phyloP scores from a whole-genome alignment of 2,329 filamentous ascomycete genomes.

The Penicillium sp. region DNA sequence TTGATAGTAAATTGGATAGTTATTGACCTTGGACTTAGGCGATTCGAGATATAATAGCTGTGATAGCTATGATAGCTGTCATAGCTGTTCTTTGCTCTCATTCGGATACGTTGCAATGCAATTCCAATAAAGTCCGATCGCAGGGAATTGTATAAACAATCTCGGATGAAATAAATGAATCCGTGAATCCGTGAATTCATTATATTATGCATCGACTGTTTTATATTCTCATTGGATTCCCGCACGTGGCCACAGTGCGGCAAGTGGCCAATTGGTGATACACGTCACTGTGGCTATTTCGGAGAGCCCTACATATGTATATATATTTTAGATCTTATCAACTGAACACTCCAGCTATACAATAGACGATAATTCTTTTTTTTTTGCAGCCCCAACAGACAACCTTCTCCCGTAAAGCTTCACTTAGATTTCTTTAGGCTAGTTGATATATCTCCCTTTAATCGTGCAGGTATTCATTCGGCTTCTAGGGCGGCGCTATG shows the following conservation, averaged over 20 bases:
- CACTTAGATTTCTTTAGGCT: background rate
- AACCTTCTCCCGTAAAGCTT: background rate
- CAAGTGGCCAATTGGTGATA: constrained; percentile 4
- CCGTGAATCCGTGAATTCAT: background rate
- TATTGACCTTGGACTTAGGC: background rate
- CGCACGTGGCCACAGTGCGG: background rate
- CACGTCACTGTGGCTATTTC: constrained; percentile 3
- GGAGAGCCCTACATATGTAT: background rate
- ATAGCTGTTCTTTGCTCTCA: background rate
- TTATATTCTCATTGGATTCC: background rate
- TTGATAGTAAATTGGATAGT: background rate
- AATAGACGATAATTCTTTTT: background rate
- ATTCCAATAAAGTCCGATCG: background rate
- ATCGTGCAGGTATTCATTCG: background rate
- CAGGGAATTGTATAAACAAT: background rate
- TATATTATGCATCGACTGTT: background rate
- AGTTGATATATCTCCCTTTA: background rate
- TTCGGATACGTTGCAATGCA: background rate
- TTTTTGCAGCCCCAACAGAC: background rate
- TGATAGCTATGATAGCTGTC: background rate
- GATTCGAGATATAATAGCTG: background rate
- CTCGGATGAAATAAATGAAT: background rate
- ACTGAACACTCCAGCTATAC: background rate
- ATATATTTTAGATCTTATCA: background rate
- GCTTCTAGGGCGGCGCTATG: background rate